Evolutionary conservation across 805 yeast species (phyloP), one percentile per base, ranked within the genome.

Genomic region (Maudiozyma bulderi): DNA sequence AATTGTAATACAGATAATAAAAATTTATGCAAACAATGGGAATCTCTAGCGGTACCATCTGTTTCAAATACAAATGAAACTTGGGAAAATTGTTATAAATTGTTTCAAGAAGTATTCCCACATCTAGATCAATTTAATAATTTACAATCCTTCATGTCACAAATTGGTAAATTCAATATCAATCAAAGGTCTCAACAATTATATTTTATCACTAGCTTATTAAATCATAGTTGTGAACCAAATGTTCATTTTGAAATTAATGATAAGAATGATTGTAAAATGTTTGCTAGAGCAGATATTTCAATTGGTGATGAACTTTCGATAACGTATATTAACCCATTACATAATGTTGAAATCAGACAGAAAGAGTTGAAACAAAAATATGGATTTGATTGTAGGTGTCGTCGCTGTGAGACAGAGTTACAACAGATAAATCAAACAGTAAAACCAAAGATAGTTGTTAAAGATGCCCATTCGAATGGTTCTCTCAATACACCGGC

Each of bases 171-270:
- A 51, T 84, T 80, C 60, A 84, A 85, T 64, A 76, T 86, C 56
- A 86, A 86, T 65, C 84, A 85, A 57, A 69, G 82, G 46, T 82
- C 81, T 47, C 80, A 84, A 2, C 76, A 80, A 45, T 58, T 85
- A 14, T 86, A 72, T 61, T 70, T 79, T 52, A 60, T 73, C 8
- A 84, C 83, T 52, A 79, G 93, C 0, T 85, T 84, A 59, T 67
- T 86, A 57, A 86, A 86, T 59, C 95, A 87, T 61, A 73, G 72
- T 57, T 87, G 95, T 68, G 79, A 74, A 40, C 90, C 93, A 2
- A 86, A 82, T 57, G 81, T 81, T 3, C 71, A 73, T 35, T 81
- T 77, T 32, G 72, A 76, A 45, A 63, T 71, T 14, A 71, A 71
- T 20, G 67, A 69, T 8, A 66, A 66, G 47, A 52, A 59, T 20